Evolutionary conservation across 179 eudicot genomes (phyloP).

Genomic region (Drosera spatulata): DNA sequence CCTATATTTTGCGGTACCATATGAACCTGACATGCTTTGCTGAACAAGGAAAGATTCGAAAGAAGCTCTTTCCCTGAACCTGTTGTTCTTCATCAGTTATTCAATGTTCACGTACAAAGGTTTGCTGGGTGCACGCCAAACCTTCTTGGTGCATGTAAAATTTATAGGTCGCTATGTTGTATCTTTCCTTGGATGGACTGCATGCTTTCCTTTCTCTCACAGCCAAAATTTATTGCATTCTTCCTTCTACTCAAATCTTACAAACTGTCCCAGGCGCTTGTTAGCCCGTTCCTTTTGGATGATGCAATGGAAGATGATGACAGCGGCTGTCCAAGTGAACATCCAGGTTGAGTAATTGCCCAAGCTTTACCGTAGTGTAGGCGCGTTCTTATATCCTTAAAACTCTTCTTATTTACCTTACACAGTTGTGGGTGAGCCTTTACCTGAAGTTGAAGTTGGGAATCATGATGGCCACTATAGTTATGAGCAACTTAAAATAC

Average conservation of each 20-base stretch:
- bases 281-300: conserved; percentile 72
- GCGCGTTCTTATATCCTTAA: no score
- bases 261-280: conserved; percentile 60
- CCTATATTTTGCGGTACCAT: no score
- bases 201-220: neutral
- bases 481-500: conserved; percentile 46
- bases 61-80: no score
- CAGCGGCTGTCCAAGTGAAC: conserved; percentile 21
- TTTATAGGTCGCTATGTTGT: no score
- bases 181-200: no score
- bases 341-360: conserved; percentile 17
- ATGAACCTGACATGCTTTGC: no score
- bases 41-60: no score
- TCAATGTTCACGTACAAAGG: no score
- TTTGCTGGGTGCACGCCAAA: no score
- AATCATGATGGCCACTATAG: conserved; percentile 19
- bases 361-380: no score
- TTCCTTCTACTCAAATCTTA: neutral
- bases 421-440: conserved; percentile 23
- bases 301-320: conserved; percentile 45
- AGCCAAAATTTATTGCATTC: neutral
- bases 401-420: neutral
- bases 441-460: conserved; percentile 18
- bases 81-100: no score
- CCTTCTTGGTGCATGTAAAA: no score